Base-by-base conservation (phyloP, 2,329 filamentous ascomycete species). In the Penicillium hordei region DNA sequence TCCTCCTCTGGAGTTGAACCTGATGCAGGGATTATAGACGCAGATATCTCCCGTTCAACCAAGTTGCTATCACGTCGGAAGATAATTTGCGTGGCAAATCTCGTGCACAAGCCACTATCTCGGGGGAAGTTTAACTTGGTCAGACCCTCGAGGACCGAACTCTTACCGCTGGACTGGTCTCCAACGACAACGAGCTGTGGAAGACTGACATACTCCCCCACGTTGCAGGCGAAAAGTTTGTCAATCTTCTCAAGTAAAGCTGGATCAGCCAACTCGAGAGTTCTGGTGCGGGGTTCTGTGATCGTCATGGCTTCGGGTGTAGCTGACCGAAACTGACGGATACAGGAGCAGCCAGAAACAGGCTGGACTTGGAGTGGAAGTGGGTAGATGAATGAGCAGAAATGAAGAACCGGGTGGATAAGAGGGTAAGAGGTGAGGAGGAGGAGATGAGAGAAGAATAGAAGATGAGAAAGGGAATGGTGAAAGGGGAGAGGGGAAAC, bases 1-100 rank as follows among this genome's bases (percentile, higher is more conserved):
- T 36, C 40, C 36, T 66, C 57, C 1, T 68, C 64, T 3, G 52
- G 2, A 15, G 43, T 50, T 1, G 68, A 56, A 21, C 70, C 43
- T 10, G 70, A 65, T 21, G 65, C 67, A 1, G 78, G 74, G 5
- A 74, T 76, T 19, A 81, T 77, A 0, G 68, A 74, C 2, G 74
- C 72, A 1, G 60, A 65, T 39, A 76, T 72, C 15, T 36, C 21
- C 9, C 50, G 39, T 2, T 15, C 0, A 5, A 61, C 49, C 42
- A 44, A 38, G 51, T 17, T 58, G 10, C 10, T 33, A 17, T 65
- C 61, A 9, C 75, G 70, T 0, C 76, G 76, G 27, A 79, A 73
- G 13, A 73, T 77, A 44, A 82, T 81, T 57, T 81, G 75, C 0
- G 79, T 81, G 0, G 79, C 77, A 63, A 78, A 80, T 2, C 76